A percentile compares a stretch with the other conserved stretches of the same genome.
Evolutionary conservation across 2,329 filamentous ascomycete genomes (phyloP).

Genomic region (Seiridium cupressi): DNA sequence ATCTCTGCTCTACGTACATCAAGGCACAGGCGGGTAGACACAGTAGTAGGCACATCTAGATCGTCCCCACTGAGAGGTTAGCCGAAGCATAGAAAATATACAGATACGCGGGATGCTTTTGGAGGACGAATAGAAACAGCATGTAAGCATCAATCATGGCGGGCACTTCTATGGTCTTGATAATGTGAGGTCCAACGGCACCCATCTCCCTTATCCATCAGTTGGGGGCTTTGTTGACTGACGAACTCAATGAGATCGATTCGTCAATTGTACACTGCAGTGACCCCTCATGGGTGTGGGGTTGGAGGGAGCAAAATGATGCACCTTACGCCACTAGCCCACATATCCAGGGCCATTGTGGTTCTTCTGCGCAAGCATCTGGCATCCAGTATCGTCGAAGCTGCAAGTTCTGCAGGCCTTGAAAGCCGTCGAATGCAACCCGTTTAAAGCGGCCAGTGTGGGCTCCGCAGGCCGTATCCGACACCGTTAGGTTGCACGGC

Average conservation of each 20-base stretch:
- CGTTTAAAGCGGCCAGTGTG: constrained; percentile 4
- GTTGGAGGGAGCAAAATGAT: constrained; percentile 4
- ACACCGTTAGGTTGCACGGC: not conserved
- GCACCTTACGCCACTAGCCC: constrained; percentile 7
- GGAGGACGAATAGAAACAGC: too few species aligned
- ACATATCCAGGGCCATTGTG: constrained; percentile 2
- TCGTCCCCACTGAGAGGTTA: too few species aligned
- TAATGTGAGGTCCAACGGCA: too few species aligned
- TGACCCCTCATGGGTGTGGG: not conserved
- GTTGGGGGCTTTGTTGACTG: not conserved
- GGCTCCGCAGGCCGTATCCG: not conserved
- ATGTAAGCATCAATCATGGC: too few species aligned
- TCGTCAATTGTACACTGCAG: not conserved
- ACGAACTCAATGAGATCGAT: not conserved
- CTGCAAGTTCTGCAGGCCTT: not conserved
- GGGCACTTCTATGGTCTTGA: too few species aligned
- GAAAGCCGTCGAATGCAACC: not conserved
- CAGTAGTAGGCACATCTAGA: too few species aligned
- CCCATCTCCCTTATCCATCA: too few species aligned
- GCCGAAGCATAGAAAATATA: too few species aligned
- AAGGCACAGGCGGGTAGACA: too few species aligned
- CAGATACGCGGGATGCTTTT: too few species aligned
- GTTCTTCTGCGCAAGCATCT: not conserved
- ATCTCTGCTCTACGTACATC: too few species aligned
- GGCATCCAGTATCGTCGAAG: not conserved